Base-by-base conservation (phyloP, 1,284 basidiomycete species). In the Cutaneotrichosporon spelunceum region DNA sequence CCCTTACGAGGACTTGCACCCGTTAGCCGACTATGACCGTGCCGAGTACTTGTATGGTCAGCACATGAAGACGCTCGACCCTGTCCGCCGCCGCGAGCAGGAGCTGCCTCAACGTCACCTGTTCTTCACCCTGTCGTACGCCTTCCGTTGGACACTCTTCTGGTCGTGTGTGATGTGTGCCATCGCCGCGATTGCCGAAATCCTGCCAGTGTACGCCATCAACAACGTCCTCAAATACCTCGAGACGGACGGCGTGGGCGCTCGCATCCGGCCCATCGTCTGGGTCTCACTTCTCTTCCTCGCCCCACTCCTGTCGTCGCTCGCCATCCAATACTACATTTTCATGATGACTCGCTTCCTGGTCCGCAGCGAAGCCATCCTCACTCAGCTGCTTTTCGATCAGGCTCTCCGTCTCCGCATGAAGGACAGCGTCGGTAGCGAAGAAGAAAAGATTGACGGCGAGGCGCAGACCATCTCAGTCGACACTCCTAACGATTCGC, bases 351-450 rank as follows among this genome's bases (percentile, higher is more conserved):
- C 78, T 19, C 72, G 78, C 42, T 63, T 74, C 34, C 75, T 85
- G 9, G 84, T 86, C 16, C 83, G 83, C 48, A 71, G 78, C 8
- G 86, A 89, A 72, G 82, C 82, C 2, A 82, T 90, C 56, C 78
- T 89, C 56, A 88, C 87, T 0, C 84, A 88, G 66, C 81, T 89
- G 4, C 77, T 89, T 7, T 88, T 89, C 69, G 86, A 88, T 62
- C 88, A 89, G 67, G 80, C 87, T 1, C 79, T 89, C 4, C 83
- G 87, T 42, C 84, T 89, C 45, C 82, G 88, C 21, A 82, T 88
- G 77, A 74, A 72, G 59, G 74, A 79, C 63, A 60, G 68, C 14
- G 64, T 72, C 19, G 76, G 71, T 16, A 64, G 65, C n/a, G 61
- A 67, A 1, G 70, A 72, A 16, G 56, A 49, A 27, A 39, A 49